Evolutionary conservation across 768 basidiomycete species (phyloP), one percentile per base, ranked within the genome.

Genomic region (Lentinula edodes): DNA sequence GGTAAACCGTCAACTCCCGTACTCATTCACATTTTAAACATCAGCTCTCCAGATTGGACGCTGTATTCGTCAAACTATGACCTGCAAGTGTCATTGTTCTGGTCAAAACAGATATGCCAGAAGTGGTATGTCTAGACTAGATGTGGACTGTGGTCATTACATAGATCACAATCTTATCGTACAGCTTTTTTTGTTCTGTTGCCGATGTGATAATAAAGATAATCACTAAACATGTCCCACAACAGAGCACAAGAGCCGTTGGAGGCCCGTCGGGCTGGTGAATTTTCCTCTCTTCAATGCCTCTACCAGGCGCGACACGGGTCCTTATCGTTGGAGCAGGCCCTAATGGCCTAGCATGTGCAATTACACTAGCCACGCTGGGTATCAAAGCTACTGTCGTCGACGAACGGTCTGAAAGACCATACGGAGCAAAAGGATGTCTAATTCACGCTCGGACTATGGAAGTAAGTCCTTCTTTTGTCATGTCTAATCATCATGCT

Each of bases 241-340:
- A 38, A 7, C 38, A 8, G 23, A 23, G 23, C 23, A 23, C 23
- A 23, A 23, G 23, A 23, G 5, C 38, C 38, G 38, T 13, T 39
- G 38, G 38, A 39, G 38, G 38, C 38, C 38, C 38, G 38, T 39
- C 38, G 38, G 38, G 38, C 38, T 39, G 38, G 38, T 48, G 5
- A 9, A 8, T 12, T 20, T 15, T 52, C 15, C 15, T 16, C 20
- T 34, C 16, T 32, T 32, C 32, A 15, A 56, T 56, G 54, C 36
- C 18, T 20, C 54, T 56, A 12, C 18, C 54, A 56, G 10, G 12
- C 23, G 12, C 54, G 5, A 56, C 54, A 7, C 54, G 32, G 13
- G 54, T 56, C 10, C 38, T 56, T 18, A 20, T 56, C 15, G 54
- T 56, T 56, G 54, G 54, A 12, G 54, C 54, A 20, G 51, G 51